Conservation (phyloP, 176 grass and related monocot species). For the Ensete ventricosum region DNA sequence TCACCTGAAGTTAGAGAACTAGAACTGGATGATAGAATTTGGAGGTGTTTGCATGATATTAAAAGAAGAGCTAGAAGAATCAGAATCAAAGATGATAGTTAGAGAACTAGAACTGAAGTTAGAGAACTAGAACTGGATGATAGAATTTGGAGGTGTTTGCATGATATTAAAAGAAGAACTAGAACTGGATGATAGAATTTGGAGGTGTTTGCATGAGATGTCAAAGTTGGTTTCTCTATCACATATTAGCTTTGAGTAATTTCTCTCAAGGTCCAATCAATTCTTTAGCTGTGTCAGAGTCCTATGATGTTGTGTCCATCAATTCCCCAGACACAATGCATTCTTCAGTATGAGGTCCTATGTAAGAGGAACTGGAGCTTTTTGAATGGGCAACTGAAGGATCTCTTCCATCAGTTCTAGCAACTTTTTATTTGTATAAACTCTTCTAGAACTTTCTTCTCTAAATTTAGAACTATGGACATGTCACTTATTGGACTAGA, state of each 20-base stretch:
- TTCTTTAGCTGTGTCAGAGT: constrained; percentile 36
- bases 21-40: constrained; percentile 9
- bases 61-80: constrained; percentile 43
- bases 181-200: constrained; percentile 11
- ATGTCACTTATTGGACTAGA: constrained; percentile 2
- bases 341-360: constrained; percentile 8
- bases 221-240: constrained; percentile 25
- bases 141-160: background rate
- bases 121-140: constrained; percentile 6
- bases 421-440: constrained; percentile 2
- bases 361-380: constrained; percentile 15
- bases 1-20: background rate
- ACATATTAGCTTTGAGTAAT: constrained; percentile 31
- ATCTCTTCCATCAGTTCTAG: constrained; percentile 5
- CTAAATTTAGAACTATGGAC: background rate
- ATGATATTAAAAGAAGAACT: constrained; percentile 34
- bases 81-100: constrained; percentile 18
- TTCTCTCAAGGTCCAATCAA: constrained; percentile 39
- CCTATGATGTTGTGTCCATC: constrained; percentile 16
- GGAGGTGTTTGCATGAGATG: background rate
- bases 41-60: background rate
- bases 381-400: constrained; percentile 13
- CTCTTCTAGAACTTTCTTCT: constrained; percentile 5
- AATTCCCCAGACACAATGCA: constrained; percentile 10
- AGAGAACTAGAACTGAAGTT: constrained; percentile 3